Base-by-base conservation (phyloP, 495 filamentous ascomycete species). In the Podospora pseudocomata region DNA sequence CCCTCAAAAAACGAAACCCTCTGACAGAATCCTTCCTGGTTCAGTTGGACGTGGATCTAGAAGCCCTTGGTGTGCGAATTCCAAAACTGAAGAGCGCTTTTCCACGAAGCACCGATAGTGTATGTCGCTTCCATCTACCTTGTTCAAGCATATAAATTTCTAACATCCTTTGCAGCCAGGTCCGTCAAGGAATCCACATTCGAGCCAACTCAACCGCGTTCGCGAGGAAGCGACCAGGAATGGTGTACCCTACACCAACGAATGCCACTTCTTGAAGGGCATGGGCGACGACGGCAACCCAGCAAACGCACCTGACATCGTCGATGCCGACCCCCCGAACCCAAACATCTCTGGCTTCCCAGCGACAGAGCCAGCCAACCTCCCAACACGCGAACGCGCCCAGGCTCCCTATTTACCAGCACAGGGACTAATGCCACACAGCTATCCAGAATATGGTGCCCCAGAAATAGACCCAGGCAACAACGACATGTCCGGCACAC, bases 11-110 rank as follows among this genome's bases (percentile, higher is more conserved):
- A 62, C 91, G 92, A 73, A 97, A 96, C 71, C 94, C 94, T 2
- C 83, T 99, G 59, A 94, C 94, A 0, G 94, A 97, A 74, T 97
- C 94, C 0, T 99, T 99, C 83, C 81, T 98, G 44, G 90, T 94
- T 27, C 95, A 98, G 78, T 82, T 99, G 4, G 92, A 97, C 74
- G 89, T 97, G 9, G 95, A 99, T 73, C 85, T 97, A 2, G 90
- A 94, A 74, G 89, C 90, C 6, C 74, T 87, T 34, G 84, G 84
- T 27, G 71, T 79, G 66, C 79, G 83, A 20, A 83, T 86, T 66
- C 83, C 83, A 11, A 86, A 84, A 67, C 78, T 85, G 55, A 84
- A 82, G 64, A 73, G 76, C 1, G 80, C 83, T 5, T 84, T 86
- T 65, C 80, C 80, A 9, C 79, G 80, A 63, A 83, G 81, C 72